Evolutionary conservation across 2,329 filamentous ascomycete genomes (phyloP).

Genomic region (Sclerotinia glacialis): DNA sequence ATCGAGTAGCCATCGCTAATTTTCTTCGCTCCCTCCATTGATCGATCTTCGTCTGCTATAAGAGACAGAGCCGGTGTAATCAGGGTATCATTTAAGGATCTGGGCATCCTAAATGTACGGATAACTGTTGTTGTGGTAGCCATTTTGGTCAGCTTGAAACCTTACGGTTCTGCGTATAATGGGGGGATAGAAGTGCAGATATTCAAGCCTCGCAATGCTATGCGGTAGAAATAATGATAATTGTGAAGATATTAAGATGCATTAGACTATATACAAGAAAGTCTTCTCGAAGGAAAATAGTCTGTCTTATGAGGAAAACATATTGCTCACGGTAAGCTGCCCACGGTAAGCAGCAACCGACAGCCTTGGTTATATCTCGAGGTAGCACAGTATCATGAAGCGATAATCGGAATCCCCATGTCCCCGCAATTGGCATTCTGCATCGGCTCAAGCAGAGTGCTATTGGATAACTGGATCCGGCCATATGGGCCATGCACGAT

Average conservation of each 20-base stretch:
- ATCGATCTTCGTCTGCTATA: constrained; percentile 39
- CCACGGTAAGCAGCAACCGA: constrained; percentile 17
- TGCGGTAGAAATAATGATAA: constrained; percentile 92
- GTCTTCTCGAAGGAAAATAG: background rate
- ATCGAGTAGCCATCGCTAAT: constrained; percentile 48
- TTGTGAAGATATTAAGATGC: constrained; percentile 79
- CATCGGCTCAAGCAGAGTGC: constrained; percentile 6
- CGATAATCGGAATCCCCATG: constrained; percentile 27
- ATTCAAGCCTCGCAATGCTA: constrained; percentile 79
- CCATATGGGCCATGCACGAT: constrained; percentile 33
- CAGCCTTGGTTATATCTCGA: constrained; percentile 34
- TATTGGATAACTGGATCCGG: constrained; percentile 28
- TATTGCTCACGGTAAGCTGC: background rate
- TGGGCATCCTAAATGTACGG: constrained; percentile 68
- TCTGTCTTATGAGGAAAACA: background rate
- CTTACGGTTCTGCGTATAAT: constrained; percentile 58
- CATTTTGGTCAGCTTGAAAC: constrained; percentile 53
- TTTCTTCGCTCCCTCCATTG: constrained; percentile 53
- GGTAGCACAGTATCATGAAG: constrained; percentile 17
- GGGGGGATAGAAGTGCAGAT: constrained; percentile 76
- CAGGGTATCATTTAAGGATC: constrained; percentile 69
- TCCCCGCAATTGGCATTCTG: constrained; percentile 31
- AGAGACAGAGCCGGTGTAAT: constrained; percentile 42
- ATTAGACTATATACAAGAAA: constrained; percentile 47
- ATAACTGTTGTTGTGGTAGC: constrained; percentile 61